Evolutionary conservation across 1,284 basidiomycete genomes (phyloP), one percentile per base, ranked within the genome.

Genomic region (Microbotryum violaceum): DNA sequence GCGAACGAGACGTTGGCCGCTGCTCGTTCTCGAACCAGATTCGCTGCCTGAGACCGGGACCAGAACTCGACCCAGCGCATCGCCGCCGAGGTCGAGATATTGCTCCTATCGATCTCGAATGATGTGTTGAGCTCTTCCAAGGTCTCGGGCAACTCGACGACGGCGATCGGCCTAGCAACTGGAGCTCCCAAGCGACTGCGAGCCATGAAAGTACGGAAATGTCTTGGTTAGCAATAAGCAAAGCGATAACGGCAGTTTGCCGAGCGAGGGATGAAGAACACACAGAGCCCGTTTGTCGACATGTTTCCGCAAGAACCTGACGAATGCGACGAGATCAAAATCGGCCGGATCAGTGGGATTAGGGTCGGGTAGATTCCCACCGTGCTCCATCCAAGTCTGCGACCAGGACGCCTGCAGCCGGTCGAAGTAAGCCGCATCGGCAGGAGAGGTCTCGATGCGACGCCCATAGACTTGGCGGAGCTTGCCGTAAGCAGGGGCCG

Each of bases 231-330:
- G 52, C 27, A 12, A 20, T 18, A 42, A 42, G 21, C 18, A 14
- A n/a, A 23, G 46, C 12, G 18, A 37, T 6, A 21, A 27, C 5
- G 20, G 37, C 16, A 42, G 37, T 14, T 14, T 42, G 37, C 37
- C 37, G 18, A 23, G 7, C 29, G 6, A 3, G 21, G 23, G 23
- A 20, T 3, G 37, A 42, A 42, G 7, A 29, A 81, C 89, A 75
- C 72, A 91, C 89, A 92, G 71, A 1, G 86, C 83, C 72, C 83
- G 85, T 77, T 93, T 94, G 75, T 94, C 88, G 50, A 96, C 79
- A 69, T 87, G 80, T 16, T 80, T 79, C 46, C 92, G 82, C 56
- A 96, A 79, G 72, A 90, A 91, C 64, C 85, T 82, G 45, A 94
- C 74, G 69, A 93, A 91, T 20, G 80, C 79, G 27, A 82, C 77